A percentile compares a stretch with the other conserved stretches of the same genome.
Conservation (phyloP, 2,329 filamentous ascomycete species). For the Diaporthe australafricana region DNA sequence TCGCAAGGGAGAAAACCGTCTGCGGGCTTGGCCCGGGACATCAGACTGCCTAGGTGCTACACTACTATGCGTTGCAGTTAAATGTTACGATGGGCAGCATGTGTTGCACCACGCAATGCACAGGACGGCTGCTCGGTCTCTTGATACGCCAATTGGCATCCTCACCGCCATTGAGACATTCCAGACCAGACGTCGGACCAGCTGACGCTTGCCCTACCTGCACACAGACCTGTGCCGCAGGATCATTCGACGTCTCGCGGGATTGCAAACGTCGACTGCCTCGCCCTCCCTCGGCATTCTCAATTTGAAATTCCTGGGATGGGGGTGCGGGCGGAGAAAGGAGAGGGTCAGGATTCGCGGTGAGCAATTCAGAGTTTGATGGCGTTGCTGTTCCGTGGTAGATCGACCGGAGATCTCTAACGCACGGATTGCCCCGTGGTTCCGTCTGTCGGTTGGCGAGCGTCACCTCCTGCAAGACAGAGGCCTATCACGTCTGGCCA, state of each 20-base stretch:
- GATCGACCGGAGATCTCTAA: constrained; percentile 22
- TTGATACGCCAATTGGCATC: constrained; percentile 17
- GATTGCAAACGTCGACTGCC: neutral
- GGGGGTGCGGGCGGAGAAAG: neutral
- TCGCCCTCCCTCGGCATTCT: neutral
- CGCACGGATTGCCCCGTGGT: constrained; percentile 16
- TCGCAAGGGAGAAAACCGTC: neutral
- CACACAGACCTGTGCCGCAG: neutral
- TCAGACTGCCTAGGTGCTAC: constrained; percentile 2
- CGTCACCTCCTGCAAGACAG: neutral
- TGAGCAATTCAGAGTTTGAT: constrained; percentile 24
- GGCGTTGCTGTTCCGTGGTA: constrained; percentile 17
- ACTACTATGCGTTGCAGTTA: constrained; percentile 2
- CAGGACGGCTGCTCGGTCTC: constrained; percentile 14
- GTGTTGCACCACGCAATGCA: constrained; percentile 12
- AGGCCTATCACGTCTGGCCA: constrained; percentile 12
- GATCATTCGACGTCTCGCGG: constrained; percentile 11
- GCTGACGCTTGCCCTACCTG: constrained; percentile 4
- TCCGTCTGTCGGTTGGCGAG: constrained; percentile 6
- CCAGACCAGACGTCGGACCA: too few species aligned
- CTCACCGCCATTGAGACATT: constrained; percentile 22
- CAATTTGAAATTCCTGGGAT: constrained; percentile 7
- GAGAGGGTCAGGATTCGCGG: constrained; percentile 16
- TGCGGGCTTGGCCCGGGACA: constrained; percentile 8
- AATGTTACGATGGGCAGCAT: constrained; percentile 1